Evolutionary conservation across 306 rosid genomes (phyloP).

Genomic region (Echinosophora koreensis): DNA sequence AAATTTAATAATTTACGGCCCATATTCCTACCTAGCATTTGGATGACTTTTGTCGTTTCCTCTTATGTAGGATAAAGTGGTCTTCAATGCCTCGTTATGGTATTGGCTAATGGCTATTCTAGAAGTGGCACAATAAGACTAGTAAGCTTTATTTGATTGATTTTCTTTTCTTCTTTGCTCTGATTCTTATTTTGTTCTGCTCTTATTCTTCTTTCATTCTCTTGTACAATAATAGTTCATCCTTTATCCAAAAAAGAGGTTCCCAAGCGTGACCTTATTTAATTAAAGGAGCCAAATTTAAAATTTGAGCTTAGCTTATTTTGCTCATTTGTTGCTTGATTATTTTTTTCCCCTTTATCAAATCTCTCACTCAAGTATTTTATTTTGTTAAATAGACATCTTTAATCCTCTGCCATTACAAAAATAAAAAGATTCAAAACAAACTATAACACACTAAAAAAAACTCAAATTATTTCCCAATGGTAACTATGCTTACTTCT

Average conservation of each 20-base stretch:
- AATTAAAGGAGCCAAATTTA: no score
- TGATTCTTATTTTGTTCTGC: constrained; percentile 19
- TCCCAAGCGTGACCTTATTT: no score
- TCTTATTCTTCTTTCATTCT: constrained; percentile 32
- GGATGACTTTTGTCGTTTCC: neutral
- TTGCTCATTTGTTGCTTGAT: no score
- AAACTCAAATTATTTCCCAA: no score
- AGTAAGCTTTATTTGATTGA: constrained; percentile 9
- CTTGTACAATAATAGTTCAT: constrained; percentile 30
- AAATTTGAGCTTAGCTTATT: no score
- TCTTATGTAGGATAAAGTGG: constrained; percentile 4
- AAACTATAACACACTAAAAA: no score
- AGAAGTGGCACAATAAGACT: constrained; percentile 8
- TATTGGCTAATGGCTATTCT: constrained; percentile 7
- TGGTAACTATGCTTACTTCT: no score
- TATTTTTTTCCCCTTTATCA: no score
- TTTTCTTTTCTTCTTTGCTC: constrained; percentile 36
- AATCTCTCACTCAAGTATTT: no score
- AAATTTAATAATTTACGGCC: constrained; percentile 25
- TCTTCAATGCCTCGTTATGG: constrained; percentile 23
- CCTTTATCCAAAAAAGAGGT: neutral
- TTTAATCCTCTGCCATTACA: neutral
- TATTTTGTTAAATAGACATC: no score
- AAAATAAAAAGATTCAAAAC: no score
- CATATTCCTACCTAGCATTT: constrained; percentile 12